A percentile compares a stretch with the other conserved stretches of the same genome.
Conservation (phyloP, 2,329 filamentous ascomycete species). For the Neofusicoccum parvum region DNA sequence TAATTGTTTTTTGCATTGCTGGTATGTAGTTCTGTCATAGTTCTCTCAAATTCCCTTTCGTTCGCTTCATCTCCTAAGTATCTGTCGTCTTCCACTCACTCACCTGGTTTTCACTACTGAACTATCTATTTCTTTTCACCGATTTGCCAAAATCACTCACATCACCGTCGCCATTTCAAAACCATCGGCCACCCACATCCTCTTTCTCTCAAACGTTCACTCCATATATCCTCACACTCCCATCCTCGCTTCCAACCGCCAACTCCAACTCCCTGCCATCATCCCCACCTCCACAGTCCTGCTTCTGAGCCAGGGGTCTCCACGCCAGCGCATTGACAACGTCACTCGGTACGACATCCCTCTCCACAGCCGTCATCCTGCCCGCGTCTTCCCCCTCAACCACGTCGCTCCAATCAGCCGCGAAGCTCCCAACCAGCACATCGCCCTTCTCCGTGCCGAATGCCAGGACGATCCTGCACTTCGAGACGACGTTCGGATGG, state of each 20-base stretch:
- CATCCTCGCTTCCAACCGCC: slow-evolving; percentile 46
- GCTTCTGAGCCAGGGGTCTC: slow-evolving; percentile 28
- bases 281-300: neutral
- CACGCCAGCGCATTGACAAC: slow-evolving; percentile 38
- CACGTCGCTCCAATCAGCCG: slow-evolving; percentile 24
- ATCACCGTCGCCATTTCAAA: no score
- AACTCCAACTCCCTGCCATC: slow-evolving; percentile 29
- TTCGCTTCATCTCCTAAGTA: no score
- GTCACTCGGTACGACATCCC: slow-evolving; percentile 29
- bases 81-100: no score
- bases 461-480: slow-evolving; percentile 28
- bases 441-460: slow-evolving; percentile 38
- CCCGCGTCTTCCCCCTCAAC: slow-evolving; percentile 24
- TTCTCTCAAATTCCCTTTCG: no score
- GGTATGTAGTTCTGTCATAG: no score
- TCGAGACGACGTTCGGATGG: neutral
- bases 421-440: slow-evolving; percentile 18
- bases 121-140: no score
- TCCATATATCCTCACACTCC: slow-evolving; percentile 38
- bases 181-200: neutral
- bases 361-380: slow-evolving; percentile 24
- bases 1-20: no score
- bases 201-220: neutral
- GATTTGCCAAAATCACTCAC: no score
- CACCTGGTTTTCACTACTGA: no score